Evolutionary conservation across 208 protist genomes (phyloP), one percentile per base, ranked within the genome.

Genomic region (Porcisia deanei): DNA sequence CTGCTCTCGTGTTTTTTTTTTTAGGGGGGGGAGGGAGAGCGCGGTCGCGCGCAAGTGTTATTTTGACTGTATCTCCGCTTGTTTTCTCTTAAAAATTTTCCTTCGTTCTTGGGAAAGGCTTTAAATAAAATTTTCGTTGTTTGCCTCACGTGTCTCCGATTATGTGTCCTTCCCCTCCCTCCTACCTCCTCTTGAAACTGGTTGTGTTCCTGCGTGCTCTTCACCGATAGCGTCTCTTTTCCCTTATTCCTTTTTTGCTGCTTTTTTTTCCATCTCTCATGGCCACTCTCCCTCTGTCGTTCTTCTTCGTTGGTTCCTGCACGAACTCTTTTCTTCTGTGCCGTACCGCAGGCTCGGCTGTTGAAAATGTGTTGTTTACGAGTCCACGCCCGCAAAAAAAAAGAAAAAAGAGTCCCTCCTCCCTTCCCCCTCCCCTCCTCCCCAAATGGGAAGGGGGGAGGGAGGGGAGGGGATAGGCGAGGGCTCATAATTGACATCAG

Each of bases 1-100:
- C 47, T 12, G 47, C 8, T 52, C 20, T 37, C 55, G 6, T 25
- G 6, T 25, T 60, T 30, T 30, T 30, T 30, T 30, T 30, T 30
- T 30, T 30, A 0, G 30, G 30, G 30, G 30, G 30, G 30, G 30
- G 30, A 30, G 30, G 30, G 30, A 30, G 45, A 22, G 41, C n/a
- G 16, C 8, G 43, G 34, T 20, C 12, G 47, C n/a, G 10, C 2
- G 22, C 16, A 2, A n/a, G 43, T 52, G 16, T 30, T 39, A 39
- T 22, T 30, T 54, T 37, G 18, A 22, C 43, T 49, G 7, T 14
- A 14, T 65, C 34, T 8, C 18, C 20, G 25, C 16, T 49, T 76
- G 52, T 76, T 80, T 76, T 74, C 47, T 64, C 75, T 77, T 34
- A 45, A 64, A 71, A 25, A 43, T 9, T 30, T 72, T 61, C 65